A percentile compares a stretch with the other conserved stretches of the same genome.
phyloP scores from a whole-genome alignment of 108 stramenopile genomes.

The Skeletonema grethae region DNA sequence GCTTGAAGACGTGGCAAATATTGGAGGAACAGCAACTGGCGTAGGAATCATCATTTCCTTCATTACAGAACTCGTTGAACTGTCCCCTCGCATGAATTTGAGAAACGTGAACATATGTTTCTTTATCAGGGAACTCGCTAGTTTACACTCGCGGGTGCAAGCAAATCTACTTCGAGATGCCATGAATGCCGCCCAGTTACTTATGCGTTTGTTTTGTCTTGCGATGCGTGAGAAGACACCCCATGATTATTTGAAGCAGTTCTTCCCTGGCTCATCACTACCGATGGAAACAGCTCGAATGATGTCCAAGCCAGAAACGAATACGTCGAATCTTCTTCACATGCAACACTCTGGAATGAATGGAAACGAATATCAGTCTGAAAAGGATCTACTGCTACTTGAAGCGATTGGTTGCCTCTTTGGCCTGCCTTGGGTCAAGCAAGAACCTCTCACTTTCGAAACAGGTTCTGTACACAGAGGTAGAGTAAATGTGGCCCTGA shows the following conservation, averaged over 20 bases:
- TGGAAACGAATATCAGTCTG: conserved; percentile 13
- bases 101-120: conserved; percentile 65
- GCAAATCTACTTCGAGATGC: conserved; percentile 58
- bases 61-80: conserved; percentile 66
- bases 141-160: conserved; percentile 29
- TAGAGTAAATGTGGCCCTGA: conserved; percentile 50
- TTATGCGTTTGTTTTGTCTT: conserved; percentile 67
- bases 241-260: conserved; percentile 22
- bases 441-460: conserved; percentile 61
- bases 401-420: conserved; percentile 74
- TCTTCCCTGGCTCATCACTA: conserved; percentile 77
- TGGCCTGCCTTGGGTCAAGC: conserved; percentile 52
- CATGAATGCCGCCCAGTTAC: conserved; percentile 71
- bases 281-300: conserved; percentile 57
- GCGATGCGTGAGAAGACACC: conserved; percentile 68
- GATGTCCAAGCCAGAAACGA: conserved; percentile 61
- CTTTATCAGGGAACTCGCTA: conserved; percentile 73
- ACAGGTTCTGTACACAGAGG: conserved; percentile 59
- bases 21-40: conserved; percentile 49
- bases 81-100: conserved; percentile 63
- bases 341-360: conserved; percentile 54
- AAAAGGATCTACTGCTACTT: conserved; percentile 39
- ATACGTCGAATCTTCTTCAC: conserved; percentile 53
- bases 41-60: conserved; percentile 75
- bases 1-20: conserved; percentile 44